Evolutionary conservation across 2,329 filamentous ascomycete species (phyloP).

Genomic region (Fusarium euwallaceae): DNA sequence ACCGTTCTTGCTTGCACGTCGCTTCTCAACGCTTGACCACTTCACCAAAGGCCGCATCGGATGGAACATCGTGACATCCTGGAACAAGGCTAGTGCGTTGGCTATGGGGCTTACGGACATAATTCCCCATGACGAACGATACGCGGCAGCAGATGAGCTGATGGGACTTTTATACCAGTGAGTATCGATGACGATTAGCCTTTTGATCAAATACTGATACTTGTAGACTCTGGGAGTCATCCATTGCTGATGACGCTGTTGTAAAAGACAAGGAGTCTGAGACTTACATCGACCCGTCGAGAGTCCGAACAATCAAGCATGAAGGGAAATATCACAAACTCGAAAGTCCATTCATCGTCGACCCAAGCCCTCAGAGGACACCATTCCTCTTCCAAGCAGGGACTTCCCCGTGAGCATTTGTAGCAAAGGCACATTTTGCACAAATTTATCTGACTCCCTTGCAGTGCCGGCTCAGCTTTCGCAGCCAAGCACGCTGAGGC

Average conservation of each 20-base stretch:
- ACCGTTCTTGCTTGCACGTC: slow-evolving; percentile 17
- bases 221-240: slow-evolving; percentile 22
- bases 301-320: slow-evolving; percentile 71
- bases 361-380: slow-evolving; percentile 64
- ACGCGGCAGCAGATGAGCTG: slow-evolving; percentile 20
- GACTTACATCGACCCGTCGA: slow-evolving; percentile 56
- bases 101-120: slow-evolving; percentile 16
- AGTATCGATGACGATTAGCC: background rate
- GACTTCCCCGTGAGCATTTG: slow-evolving; percentile 58
- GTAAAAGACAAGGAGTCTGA: slow-evolving; percentile 59
- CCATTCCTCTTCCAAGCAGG: slow-evolving; percentile 73
- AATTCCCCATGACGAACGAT: slow-evolving; percentile 15
- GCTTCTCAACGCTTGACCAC: slow-evolving; percentile 21
- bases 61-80: slow-evolving; percentile 26
- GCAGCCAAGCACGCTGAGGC: slow-evolving; percentile 71
- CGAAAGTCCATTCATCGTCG: slow-evolving; percentile 13
- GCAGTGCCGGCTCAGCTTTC: slow-evolving; percentile 65
- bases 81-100: slow-evolving; percentile 18
- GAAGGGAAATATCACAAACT: slow-evolving; percentile 64
- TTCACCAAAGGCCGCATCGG: slow-evolving; percentile 17
- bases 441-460: too few relatives aligned
- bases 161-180: slow-evolving; percentile 17
- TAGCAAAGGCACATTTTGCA: background rate
- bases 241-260: slow-evolving; percentile 14
- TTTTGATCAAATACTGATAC: background rate